Evolutionary conservation across 257 asterid genomes (phyloP).

Genomic region (Primulina tabacum): DNA sequence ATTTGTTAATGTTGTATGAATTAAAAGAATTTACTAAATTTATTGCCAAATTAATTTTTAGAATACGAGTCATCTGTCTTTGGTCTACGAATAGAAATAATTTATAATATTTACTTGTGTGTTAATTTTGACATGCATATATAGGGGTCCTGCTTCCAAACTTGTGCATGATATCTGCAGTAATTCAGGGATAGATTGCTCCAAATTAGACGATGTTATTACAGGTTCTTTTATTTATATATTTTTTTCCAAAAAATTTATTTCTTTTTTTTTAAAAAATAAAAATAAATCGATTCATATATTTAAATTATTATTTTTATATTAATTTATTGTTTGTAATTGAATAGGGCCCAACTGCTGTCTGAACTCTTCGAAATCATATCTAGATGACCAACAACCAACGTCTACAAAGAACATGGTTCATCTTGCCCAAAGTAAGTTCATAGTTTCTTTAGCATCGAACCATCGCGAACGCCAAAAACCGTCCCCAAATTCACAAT

Average conservation of each 20-base stretch:
- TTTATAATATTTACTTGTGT: not conserved
- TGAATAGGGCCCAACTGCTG: conserved; percentile 63
- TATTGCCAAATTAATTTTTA: not conserved
- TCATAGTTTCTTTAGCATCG: conserved; percentile 18
- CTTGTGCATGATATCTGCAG: conserved; percentile 56
- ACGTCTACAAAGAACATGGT: conserved; percentile 74
- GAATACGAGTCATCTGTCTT: not conserved
- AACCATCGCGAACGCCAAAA: no score
- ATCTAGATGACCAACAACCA: conserved; percentile 47
- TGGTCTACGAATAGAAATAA: no score
- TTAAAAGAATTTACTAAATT: not conserved
- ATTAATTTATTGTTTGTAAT: not conserved
- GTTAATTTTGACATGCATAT: conserved; percentile 4
- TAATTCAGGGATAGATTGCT: conserved; percentile 40
- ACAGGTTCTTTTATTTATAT: conserved; percentile 37
- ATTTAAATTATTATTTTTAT: not conserved
- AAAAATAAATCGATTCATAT: not conserved
- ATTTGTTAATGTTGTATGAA: no score
- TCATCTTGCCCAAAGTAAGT: conserved; percentile 48
- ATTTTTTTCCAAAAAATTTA: no score
- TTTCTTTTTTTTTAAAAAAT: no score
- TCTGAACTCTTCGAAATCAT: conserved; percentile 48
- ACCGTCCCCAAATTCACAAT: no score
- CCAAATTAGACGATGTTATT: conserved; percentile 41
- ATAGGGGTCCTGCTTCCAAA: conserved; percentile 55